phyloP scores from a whole-genome alignment of 1,139 yeast species.

The Magnusiomyces tetraspermus region DNA sequence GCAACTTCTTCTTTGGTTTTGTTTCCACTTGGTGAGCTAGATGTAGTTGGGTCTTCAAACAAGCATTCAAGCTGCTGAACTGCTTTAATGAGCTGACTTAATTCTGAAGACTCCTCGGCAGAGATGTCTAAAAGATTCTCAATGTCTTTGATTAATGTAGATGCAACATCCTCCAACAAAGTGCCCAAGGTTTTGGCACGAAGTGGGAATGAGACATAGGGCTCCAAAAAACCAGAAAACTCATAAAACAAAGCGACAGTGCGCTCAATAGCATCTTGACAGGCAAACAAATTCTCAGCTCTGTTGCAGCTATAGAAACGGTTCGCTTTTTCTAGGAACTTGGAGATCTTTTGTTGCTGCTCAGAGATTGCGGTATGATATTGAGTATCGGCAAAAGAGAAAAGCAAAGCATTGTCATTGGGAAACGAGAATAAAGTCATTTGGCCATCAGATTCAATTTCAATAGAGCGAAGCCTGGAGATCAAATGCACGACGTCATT shows the following conservation, averaged over 20 bases:
- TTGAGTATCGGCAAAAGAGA: conserved; percentile 8
- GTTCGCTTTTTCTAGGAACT: conserved; percentile 17
- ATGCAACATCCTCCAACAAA: conserved; percentile 27
- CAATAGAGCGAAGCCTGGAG: background rate
- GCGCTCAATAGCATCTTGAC: conserved; percentile 22
- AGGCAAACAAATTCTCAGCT: conserved; percentile 17
- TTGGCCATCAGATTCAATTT: background rate
- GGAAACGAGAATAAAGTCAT: background rate
- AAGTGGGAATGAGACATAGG: conserved; percentile 20
- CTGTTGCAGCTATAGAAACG: conserved; percentile 22
- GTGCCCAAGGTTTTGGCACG: conserved; percentile 24
- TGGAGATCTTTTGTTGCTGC: conserved; percentile 11
- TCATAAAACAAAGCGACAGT: conserved; percentile 17
- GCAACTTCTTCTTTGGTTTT: background rate
- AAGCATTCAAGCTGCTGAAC: conserved; percentile 22
- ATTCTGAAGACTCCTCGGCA: conserved; percentile 28
- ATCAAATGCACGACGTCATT: conserved; percentile 19
- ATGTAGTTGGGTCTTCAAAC: conserved; percentile 17
- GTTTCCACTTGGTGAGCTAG: background rate
- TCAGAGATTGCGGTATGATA: conserved; percentile 11
- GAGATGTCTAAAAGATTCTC: conserved; percentile 28
- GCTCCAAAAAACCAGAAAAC: conserved; percentile 18
- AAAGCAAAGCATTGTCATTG: conserved; percentile 6
- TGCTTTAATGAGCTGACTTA: conserved; percentile 23
- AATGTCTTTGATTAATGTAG: conserved; percentile 21